Evolutionary conservation across 345 rosid species (phyloP).

Genomic region (Psidium friedrichsthalianum): DNA sequence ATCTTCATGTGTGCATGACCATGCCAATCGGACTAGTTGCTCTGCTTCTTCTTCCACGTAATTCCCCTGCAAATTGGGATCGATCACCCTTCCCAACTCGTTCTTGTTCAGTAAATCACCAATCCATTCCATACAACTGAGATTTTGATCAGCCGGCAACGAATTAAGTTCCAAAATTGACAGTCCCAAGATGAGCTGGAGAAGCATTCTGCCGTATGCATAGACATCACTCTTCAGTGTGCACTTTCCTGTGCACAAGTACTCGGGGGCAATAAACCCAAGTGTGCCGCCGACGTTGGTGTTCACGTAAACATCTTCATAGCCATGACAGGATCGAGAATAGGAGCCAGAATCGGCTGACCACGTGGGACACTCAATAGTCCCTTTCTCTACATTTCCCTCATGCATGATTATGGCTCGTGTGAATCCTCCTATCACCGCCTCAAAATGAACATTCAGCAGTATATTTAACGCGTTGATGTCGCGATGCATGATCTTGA

Average conservation of each 20-base stretch:
- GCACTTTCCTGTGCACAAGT: not conserved
- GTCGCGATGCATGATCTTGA: not conserved
- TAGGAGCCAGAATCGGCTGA: too few species aligned
- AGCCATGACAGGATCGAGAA: not conserved
- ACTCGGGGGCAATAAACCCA: not conserved
- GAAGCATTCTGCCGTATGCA: not conserved
- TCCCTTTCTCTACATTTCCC: not conserved
- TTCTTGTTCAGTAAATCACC: too few species aligned
- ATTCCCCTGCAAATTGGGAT: not conserved
- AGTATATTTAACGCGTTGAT: not conserved
- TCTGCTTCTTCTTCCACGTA: not conserved
- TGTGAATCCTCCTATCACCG: not conserved
- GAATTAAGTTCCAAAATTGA: too few species aligned
- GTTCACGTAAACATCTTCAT: not conserved
- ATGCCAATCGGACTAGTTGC: not conserved
- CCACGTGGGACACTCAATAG: too few species aligned
- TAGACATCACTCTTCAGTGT: not conserved
- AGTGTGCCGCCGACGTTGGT: not conserved
- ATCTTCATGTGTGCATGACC: not conserved
- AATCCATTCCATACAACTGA: too few species aligned
- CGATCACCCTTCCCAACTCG: not conserved
- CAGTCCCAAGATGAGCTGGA: not conserved
- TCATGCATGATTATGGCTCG: rapidly evolving
- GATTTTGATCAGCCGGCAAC: too few species aligned
- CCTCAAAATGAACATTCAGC: not conserved